Percentiles rank a stretch among this genome's conserved stretches.
phyloP scores from a whole-genome alignment of 1,284 basidiomycete genomes.

The Fistulinella staudtii region DNA sequence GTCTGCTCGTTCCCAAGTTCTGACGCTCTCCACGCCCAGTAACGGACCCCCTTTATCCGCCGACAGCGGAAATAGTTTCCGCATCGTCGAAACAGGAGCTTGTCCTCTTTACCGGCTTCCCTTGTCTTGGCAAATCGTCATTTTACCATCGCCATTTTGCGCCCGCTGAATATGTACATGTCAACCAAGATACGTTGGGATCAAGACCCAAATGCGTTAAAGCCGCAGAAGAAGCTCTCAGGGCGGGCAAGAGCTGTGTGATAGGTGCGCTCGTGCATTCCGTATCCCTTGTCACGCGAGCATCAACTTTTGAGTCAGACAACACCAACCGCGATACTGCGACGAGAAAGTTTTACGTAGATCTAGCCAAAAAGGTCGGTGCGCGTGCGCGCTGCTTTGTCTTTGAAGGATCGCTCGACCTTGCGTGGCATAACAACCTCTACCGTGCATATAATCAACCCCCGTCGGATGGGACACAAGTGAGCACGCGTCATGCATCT shows the following conservation, averaged over 20 bases:
- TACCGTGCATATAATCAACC: slow-evolving; percentile 71
- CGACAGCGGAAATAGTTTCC: slow-evolving; percentile 28
- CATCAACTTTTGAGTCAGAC: slow-evolving; percentile 45
- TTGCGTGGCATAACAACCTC: slow-evolving; percentile 88
- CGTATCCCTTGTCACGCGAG: not conserved
- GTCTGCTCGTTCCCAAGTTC: not conserved
- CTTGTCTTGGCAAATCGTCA: slow-evolving; percentile 83
- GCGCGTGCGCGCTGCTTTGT: slow-evolving; percentile 54
- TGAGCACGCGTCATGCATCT: slow-evolving; percentile 20
- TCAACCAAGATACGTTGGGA: slow-evolving; percentile 84
- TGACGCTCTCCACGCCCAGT: slow-evolving; percentile 33
- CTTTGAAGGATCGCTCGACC: slow-evolving; percentile 68
- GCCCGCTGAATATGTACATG: slow-evolving; percentile 67
- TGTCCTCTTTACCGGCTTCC: slow-evolving; percentile 85
- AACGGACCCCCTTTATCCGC: slow-evolving; percentile 59
- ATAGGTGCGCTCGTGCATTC: slow-evolving; percentile 51
- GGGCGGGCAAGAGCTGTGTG: slow-evolving; percentile 63
- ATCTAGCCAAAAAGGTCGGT: slow-evolving; percentile 54
- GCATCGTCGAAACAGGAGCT: slow-evolving; percentile 41
- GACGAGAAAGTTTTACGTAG: slow-evolving; percentile 69
- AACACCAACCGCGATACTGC: slow-evolving; percentile 78
- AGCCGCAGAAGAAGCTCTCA: slow-evolving; percentile 55
- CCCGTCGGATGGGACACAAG: slow-evolving; percentile 39
- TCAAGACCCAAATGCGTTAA: slow-evolving; percentile 73
- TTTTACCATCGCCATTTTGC: slow-evolving; percentile 73